Base-by-base conservation (phyloP, 2,329 filamentous ascomycete genomes). In the Aotearoamyces nothofagi region DNA sequence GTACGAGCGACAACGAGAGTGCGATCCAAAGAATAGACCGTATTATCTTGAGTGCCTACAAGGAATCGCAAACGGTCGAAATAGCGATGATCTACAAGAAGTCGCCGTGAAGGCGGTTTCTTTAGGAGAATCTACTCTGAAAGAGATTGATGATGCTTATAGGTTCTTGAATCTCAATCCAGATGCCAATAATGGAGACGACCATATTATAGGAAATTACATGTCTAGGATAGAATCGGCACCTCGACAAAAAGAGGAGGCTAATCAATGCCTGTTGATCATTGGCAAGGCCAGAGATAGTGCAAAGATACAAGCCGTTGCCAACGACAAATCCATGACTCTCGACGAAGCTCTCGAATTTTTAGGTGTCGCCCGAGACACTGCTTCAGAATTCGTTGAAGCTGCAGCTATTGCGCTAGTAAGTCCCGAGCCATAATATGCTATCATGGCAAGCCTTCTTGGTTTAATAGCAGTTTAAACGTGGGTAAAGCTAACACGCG, bases 31-130 rank as follows among this genome's bases (percentile, higher is more conserved):
- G 12, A 65, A 67, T 34, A 54, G 55, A 11, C 51, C 70, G 2
- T 69, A 70, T 43, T 80, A 79, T 45, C 61, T 79, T 34, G 65
- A 75, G 47, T 76, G 69, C 41, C 54, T 82, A n/a, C 60, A 65
- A 39, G 56, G 61, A 26, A 64, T 81, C 30, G 65, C 66, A 10
- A 53, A 54, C 14, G 60, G 65, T 11, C 41, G 49, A 11, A 24
- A 31, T 23, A 73, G 65, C 44, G 61, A 67, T 23, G 46, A 57
- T 5, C 60, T 82, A n/a, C 54, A 67, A 23, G 58, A 59, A 17
- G 66, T 70, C 42, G 64, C 72, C 14, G 61, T 60, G 5, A 55
- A 63, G 29, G 60, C 75, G 22, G 63, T 62, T 27, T 72, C 71
- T 2, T 51, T 67, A 42, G 73, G 69, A 15, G 56, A 65, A 33